Conservation (phyloP, 192 early-diverging fungal species). For the Backusella tarrabulga region DNA sequence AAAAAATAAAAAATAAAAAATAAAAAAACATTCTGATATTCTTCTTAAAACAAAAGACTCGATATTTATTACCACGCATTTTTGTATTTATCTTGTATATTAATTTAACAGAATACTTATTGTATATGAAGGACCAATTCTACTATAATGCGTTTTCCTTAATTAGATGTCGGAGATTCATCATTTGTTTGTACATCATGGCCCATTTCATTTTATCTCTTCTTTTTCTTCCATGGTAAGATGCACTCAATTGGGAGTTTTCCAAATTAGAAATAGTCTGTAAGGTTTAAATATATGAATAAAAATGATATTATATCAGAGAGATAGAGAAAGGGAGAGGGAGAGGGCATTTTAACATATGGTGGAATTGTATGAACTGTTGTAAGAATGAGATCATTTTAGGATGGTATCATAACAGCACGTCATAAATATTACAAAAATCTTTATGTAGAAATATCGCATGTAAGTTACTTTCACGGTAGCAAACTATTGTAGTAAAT, state of each 20-base stretch:
- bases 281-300: not conserved
- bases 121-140: not conserved
- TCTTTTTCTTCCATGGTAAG: not conserved
- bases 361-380: not conserved
- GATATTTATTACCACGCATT: too few relatives aligned
- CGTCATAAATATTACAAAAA: not conserved
- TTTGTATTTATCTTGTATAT: not conserved
- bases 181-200: not conserved
- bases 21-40: not conserved
- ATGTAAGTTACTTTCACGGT: too few relatives aligned
- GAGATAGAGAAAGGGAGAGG: not conserved
- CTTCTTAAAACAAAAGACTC: too few relatives aligned
- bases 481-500: too few relatives aligned
- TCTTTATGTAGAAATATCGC: not conserved
- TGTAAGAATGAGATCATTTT: slow-evolving; percentile 8
- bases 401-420: not conserved
- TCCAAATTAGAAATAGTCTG: not conserved
- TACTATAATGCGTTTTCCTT: not conserved
- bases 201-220: not conserved
- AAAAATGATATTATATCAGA: not conserved
- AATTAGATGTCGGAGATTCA: not conserved
- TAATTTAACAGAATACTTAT: not conserved
- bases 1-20: too few relatives aligned
- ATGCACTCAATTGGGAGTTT: not conserved
- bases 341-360: not conserved